Base-by-base conservation (phyloP, 2,329 filamentous ascomycete genomes). In the Ophiognomonia clavigignenti-juglandacearum region DNA sequence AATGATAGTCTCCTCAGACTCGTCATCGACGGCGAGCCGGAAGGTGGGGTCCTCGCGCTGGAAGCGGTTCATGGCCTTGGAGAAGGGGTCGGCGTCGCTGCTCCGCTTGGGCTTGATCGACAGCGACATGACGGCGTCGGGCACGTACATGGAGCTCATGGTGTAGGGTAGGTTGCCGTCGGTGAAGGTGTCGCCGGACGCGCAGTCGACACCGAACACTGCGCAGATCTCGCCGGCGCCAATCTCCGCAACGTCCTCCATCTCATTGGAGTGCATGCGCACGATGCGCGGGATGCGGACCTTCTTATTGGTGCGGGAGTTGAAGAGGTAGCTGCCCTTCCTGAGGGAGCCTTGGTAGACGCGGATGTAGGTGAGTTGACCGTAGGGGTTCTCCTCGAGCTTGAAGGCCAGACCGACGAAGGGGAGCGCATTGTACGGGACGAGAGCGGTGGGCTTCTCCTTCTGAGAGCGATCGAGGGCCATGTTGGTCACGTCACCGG, bases 241-340 rank as follows among this genome's bases (percentile, higher is more conserved):
- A 54, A 98, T 86, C 66, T 96, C 91, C 47, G 72, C 75, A 24
- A 96, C 89, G 62, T 98, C 93, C 67, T 98, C 93, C 92, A 98
- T 96, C 63, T 98, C 93, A 64, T 97, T 96, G 38, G 91, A 96
- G 74, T 98, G 93, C 93, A 98, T 98, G 53, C 93, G 89, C 53
- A 98, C 93, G 60, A 98, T 97, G 62, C 92, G 87, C 18, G 93
- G 93, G 48, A 98, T 85, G 69, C 95, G 91, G 64, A 98, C 86
- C 74, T 92, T 96, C 78, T 96, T 96, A 67, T 92, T 87, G 54
- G 82, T 95, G 58, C 91, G 84, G 8, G 91, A 91, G 69, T 97
- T 98, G 79, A 85, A 96, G 46, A 98, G 83, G 64, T 91, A 89
- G 62, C 85, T 79, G 41, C 91, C 88, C 77, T 96, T 97, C 65